Conservation (phyloP, 2,329 filamentous ascomycete genomes). For the Amesomyces nigricolor region DNA sequence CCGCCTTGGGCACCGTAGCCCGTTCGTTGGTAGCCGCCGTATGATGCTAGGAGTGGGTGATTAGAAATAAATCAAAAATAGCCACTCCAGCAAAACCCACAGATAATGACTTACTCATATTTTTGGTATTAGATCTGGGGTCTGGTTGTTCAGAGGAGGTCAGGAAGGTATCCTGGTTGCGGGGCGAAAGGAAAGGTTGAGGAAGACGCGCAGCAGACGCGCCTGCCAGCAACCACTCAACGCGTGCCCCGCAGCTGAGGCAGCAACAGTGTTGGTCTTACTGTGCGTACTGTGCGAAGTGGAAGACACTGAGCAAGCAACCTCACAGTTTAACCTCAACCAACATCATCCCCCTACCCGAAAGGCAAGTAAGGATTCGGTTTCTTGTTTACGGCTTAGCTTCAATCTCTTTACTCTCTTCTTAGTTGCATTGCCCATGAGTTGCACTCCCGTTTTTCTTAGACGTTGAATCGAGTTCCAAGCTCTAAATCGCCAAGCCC, state of each 20-base stretch:
- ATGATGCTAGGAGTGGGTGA: slow-evolving; percentile 37
- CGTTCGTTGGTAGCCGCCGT: slow-evolving; percentile 44
- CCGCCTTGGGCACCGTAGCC: slow-evolving; percentile 51
- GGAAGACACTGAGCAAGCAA: too few relatives aligned
- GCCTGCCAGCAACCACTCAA: slow-evolving; percentile 22
- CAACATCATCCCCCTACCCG: too few relatives aligned
- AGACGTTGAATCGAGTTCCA: too few relatives aligned
- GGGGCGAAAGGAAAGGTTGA: slow-evolving; percentile 17
- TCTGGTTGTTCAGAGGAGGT: background rate
- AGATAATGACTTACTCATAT: slow-evolving; percentile 18
- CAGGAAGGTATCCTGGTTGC: background rate
- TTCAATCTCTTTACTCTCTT: too few relatives aligned
- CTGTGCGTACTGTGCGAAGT: too few relatives aligned
- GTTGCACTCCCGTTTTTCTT: too few relatives aligned
- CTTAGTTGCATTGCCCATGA: too few relatives aligned
- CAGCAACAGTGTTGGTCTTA: background rate
- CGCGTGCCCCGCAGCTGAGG: slow-evolving; percentile 21
- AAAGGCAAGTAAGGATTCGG: too few relatives aligned
- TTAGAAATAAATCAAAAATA: background rate
- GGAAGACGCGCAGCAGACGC: slow-evolving; percentile 23
- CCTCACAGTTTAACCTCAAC: too few relatives aligned
- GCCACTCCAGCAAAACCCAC: too few relatives aligned
- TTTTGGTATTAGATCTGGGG: background rate
- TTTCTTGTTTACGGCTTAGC: too few relatives aligned
- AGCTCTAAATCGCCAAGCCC: too few relatives aligned